Conservation (phyloP, 1,284 basidiomycete genomes). For the Fomitopsis betulina region DNA sequence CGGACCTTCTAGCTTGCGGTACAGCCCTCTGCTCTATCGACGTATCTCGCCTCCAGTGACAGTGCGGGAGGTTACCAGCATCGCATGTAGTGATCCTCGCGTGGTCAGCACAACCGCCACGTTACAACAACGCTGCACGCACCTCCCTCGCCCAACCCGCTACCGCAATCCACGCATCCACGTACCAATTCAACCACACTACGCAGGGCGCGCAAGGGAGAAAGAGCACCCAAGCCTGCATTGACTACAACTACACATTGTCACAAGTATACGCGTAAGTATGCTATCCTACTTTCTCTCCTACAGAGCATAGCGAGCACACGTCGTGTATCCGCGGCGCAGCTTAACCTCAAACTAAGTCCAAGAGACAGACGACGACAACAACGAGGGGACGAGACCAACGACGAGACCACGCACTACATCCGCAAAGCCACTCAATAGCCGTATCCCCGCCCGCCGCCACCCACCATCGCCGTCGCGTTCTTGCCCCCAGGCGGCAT, state of each 20-base stretch:
- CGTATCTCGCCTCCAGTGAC: no score
- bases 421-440: slow-evolving; percentile 8
- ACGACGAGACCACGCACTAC: not conserved
- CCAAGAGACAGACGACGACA: not conserved
- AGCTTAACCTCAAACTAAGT: not conserved
- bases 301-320: not conserved
- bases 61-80: no score
- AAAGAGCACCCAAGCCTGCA: not conserved
- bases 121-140: no score
- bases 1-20: no score
- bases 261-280: not conserved
- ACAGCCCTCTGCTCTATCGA: no score
- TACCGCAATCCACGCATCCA: not conserved
- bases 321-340: not conserved
- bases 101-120: no score
- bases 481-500: slow-evolving; percentile 27
- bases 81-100: no score
- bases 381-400: no score
- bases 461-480: slow-evolving; percentile 24
- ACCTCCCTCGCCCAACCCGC: no score
- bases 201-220: not conserved
- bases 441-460: slow-evolving; percentile 26
- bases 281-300: slow-evolving; percentile 1
- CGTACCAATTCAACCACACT: not conserved
- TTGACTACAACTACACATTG: slow-evolving; percentile 1